A percentile compares a stretch with the other conserved stretches of the same genome.
Evolutionary conservation across 2,329 filamentous ascomycete species (phyloP).

Genomic region (Aspergillus latus): DNA sequence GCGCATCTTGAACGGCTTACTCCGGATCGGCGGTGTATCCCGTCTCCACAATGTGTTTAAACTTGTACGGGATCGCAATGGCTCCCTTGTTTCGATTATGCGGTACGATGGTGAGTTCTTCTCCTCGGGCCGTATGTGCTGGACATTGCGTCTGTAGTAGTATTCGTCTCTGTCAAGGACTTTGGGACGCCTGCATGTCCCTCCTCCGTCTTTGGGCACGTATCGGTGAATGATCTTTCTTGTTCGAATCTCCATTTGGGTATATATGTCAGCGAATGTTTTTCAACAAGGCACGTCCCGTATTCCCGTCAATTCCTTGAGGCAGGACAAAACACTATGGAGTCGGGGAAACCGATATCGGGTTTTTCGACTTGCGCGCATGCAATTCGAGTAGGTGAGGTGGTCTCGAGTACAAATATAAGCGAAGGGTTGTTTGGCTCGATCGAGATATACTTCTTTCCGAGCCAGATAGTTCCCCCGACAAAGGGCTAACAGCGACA

Average conservation of each 20-base stretch:
- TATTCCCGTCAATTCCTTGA: conserved; percentile 4
- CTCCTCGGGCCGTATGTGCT: not conserved
- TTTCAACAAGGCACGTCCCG: conserved; percentile 21
- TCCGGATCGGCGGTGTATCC: conserved; percentile 14
- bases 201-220: conserved; percentile 15
- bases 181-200: conserved; percentile 16
- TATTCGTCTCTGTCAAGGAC: conserved; percentile 19
- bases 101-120: conserved; percentile 8
- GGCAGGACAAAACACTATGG: not conserved
- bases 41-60: conserved; percentile 2
- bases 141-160: conserved; percentile 17
- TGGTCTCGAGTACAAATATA: conserved; percentile 14
- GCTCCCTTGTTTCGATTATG: conserved; percentile 13
- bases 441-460: conserved; percentile 1
- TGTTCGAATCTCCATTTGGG: conserved; percentile 23
- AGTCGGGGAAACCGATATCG: not conserved
- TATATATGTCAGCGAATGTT: conserved; percentile 14
- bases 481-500: conserved; percentile 18
- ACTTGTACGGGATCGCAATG: not conserved
- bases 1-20: conserved; percentile 14
- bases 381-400: conserved; percentile 1
- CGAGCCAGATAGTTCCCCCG: conserved; percentile 1
- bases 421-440: not conserved
- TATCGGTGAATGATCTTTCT: conserved; percentile 23
- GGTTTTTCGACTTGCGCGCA: not conserved